Evolutionary conservation across 805 yeast genomes (phyloP), one percentile per base, ranked within the genome.

Genomic region (Scheffersomyces coipomensis): DNA sequence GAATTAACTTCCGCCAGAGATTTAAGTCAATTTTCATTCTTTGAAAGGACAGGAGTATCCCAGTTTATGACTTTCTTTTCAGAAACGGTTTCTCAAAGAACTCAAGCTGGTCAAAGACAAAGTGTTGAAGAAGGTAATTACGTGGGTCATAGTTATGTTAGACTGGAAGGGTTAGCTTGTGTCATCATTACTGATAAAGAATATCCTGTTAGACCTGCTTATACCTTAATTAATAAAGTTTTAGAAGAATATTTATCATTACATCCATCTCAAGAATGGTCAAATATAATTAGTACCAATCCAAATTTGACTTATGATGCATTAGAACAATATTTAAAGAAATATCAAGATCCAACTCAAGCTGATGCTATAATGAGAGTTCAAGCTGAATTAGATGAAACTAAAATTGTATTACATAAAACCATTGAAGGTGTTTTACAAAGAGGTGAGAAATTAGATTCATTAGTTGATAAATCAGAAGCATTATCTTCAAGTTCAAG

Each of bases 341-440:
- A 87, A 56, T 93, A 93, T 67, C 99, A 93, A 68, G 96, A 93
- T 61, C 99, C 99, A 22, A 76, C 85, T 30, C 96, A 93, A 70
- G 98, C 98, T 0, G 99, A 93, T 62, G 85, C 97, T 9, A 81
- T 93, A 46, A 84, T 93, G 95, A 86, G 85, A 62, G 99, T 93
- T 17, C 99, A 93, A 71, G 95, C 89, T 59, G 99, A 93, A 65
- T 78, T 93, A 54, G 99, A 93, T 64, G 99, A 93, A 60, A 93
- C 99, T 26, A 93, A 93, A 72, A 88, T 91, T 52, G 96, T 90
- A 29, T 73, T 93, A 55, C 98, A 93, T 67, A 90, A 91, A 68
- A 89, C 97, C 34, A 91, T 93, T 50, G 97, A 93, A 65, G 76
- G 85, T 45, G 97, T 93, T 7, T 75, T 93, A 59, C 95, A 88